Evolutionary conservation across 768 basidiomycete genomes (phyloP), one percentile per base, ranked within the genome.

Genomic region (Amanita muscaria): DNA sequence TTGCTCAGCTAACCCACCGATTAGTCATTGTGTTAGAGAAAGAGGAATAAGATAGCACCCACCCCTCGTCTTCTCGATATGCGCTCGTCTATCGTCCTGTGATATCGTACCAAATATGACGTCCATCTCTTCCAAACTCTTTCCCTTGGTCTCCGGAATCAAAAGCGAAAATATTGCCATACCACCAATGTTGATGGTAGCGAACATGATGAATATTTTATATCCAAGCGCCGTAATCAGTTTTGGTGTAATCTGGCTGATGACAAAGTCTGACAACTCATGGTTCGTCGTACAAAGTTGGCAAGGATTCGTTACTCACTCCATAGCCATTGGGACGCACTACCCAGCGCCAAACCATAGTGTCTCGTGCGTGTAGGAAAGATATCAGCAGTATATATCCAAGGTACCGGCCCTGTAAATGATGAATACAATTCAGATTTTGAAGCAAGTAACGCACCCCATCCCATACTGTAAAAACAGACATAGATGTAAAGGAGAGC

Each of bases 401-500:
- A 65, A 29, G 64, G 65, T 19, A 73, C 54, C 10, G 70, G 71
- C 19, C 69, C 67, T 70, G 39, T 23, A 35, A 21, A 24, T 42
- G 5, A n/a, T 24, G 27, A 30, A 19, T 47, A 12, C 12, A 73
- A 70, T 10, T 71, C 60, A n/a, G 5, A 14, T 14, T 30, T 10
- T 11, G 11, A 6, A 11, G 11, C 5, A 11, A 36, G 15, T 7
- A 23, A 53, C 64, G 48, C 42, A 65, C 87, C 88, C 80, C 85
- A 88, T 30, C 85, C 86, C 77, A 89, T 83, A 3, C 81, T 85
- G 61, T 90, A 91, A 62, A 89, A 89, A 59, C 80, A 82, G 33
- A 89, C 86, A 54, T 86, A 92, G 43, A 91, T 76, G 57, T 91
- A 92, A 22, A 91, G 62, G 77, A 88, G 77, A 2, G 78, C 85